Evolutionary conservation across 306 rosid species (phyloP), one percentile per base, ranked within the genome.

Genomic region (Hylodesmum podocarpum): DNA sequence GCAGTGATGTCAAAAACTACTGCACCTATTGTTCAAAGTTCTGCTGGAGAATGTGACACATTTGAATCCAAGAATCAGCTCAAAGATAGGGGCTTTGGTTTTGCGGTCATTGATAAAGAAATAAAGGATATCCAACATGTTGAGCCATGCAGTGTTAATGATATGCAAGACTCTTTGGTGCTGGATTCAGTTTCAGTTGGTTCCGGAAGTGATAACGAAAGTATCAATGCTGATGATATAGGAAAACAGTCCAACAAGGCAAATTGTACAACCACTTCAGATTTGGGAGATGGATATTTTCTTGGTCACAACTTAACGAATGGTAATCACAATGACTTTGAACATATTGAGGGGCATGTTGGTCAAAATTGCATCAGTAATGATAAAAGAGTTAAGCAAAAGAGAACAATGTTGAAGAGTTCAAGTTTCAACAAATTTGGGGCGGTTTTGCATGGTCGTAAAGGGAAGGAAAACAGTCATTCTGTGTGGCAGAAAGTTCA

Each of bases 401-500:
- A 84, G 73, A 84, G 71, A 79, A 50, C 59, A 19, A 73, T 76
- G 77, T 66, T 83, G 2, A 78, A 75, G 59, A 84, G 82, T 82
- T 83, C 84, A 55, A 83, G 82, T 86, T 83, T 77, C 70, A 66
- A 72, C 40, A 89, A 80, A 72, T 84, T 50, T 85, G 84, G 86
- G 54, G 78, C 80, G 25, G 43, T n/a, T 78, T 67, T 54, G 47
- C 86, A 84, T 54, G 80, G 82, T 73, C 88, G 85, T 74, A 28
- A 81, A 2, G 88, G 92, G 78, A 93, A 89, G 85, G 96, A 82
- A 86, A 89, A 79, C 71, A 82, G 75, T 61, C 91, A 84, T 79
- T 82, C 98, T 15, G 83, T 93, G 31, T 93, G 98, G 98, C 88
- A 93, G 79, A 93, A 86, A 84, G 98, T 93, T 78, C 90, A 91